A percentile compares a stretch with the other conserved stretches of the same genome.
Evolutionary conservation across 345 rosid species (phyloP).

Genomic region (Eucalyptus curtisii): DNA sequence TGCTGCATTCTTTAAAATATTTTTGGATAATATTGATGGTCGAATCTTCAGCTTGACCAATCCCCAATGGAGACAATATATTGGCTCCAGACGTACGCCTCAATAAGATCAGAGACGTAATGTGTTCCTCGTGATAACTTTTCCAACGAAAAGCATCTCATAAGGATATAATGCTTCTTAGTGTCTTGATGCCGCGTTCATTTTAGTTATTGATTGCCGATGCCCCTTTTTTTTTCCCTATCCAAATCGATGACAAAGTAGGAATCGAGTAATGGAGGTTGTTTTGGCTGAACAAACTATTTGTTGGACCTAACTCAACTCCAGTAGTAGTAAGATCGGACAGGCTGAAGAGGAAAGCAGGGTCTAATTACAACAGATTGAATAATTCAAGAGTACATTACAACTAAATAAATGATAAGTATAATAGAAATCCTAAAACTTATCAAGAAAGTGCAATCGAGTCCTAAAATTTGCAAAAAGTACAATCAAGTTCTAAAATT

Average conservation of each 20-base stretch:
- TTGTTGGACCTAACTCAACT: background rate
- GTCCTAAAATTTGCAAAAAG: fast-evolving
- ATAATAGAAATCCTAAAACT: too few species aligned
- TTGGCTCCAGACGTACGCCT: background rate
- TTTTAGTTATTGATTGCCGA: background rate
- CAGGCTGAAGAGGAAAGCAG: background rate
- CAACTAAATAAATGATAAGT: background rate
- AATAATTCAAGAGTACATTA: background rate
- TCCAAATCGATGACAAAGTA: background rate
- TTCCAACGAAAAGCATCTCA: background rate
- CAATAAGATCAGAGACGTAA: background rate
- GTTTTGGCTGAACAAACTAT: background rate
- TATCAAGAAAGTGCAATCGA: too few species aligned
- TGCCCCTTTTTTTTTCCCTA: background rate
- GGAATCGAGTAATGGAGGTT: background rate
- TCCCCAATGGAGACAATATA: background rate
- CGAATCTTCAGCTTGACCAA: background rate
- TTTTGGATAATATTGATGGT: background rate
- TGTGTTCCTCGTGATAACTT: fast-evolving
- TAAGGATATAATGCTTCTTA: background rate
- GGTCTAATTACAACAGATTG: background rate
- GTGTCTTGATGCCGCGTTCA: background rate
- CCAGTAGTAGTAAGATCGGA: background rate
- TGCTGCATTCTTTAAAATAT: background rate
- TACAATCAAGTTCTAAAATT: too few species aligned